Conservation (phyloP, 768 basidiomycete genomes). For the Exsudoporus frostii region DNA sequence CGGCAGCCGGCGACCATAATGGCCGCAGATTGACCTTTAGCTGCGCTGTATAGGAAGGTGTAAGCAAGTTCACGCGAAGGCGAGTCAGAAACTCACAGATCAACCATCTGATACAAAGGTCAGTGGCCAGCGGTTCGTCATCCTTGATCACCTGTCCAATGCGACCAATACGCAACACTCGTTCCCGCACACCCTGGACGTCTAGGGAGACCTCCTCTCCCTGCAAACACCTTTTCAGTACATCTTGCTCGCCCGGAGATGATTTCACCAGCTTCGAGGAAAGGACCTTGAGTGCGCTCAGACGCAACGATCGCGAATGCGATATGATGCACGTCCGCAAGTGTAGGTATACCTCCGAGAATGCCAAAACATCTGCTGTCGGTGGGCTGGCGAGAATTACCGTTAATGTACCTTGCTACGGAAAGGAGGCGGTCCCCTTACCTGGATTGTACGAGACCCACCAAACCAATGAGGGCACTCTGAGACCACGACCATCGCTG, state of each 20-base stretch:
- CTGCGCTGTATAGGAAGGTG: conserved; percentile 53
- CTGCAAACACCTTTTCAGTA: conserved; percentile 64
- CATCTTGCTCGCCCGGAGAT: conserved; percentile 44
- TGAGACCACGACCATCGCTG: conserved; percentile 59
- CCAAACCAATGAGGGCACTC: conserved; percentile 53
- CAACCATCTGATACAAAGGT: conserved; percentile 69
- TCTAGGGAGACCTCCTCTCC: conserved; percentile 82
- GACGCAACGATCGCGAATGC: conserved; percentile 64
- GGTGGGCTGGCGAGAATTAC: conserved; percentile 12
- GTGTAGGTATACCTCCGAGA: conserved; percentile 49
- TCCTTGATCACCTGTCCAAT: conserved; percentile 60
- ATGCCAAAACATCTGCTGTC: conserved; percentile 28
- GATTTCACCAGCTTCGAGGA: conserved; percentile 47
- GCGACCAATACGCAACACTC: conserved; percentile 72
- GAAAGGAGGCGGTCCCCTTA: conserved; percentile 20
- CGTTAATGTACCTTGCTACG: neutral
- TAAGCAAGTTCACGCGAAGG: neutral
- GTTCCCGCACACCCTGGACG: conserved; percentile 78
- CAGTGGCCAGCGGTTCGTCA: conserved; percentile 50
- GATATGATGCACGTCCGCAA: conserved; percentile 63
- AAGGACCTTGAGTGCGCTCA: conserved; percentile 62
- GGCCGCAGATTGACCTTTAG: conserved; percentile 93
- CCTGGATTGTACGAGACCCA: conserved; percentile 46
- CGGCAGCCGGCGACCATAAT: conserved; percentile 79
- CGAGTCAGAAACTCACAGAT: conserved; percentile 46